Conservation (phyloP, 106 monocot genomes). For the Dendrobium catenatum region DNA sequence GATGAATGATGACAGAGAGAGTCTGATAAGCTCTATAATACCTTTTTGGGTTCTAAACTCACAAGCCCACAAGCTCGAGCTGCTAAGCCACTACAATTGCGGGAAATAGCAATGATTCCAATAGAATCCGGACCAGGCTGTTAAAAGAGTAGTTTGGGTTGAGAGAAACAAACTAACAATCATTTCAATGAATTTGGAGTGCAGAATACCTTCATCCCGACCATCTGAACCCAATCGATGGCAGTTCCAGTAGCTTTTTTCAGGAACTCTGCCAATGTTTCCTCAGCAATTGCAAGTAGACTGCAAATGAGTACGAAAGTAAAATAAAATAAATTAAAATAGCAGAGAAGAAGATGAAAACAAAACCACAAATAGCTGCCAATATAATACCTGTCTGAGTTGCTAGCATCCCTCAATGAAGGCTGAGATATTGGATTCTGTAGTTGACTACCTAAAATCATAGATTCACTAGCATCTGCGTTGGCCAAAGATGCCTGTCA, state of each 20-base stretch:
- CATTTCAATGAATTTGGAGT: background rate
- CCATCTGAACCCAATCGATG: constrained; percentile 84
- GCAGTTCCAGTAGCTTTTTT: constrained; percentile 84
- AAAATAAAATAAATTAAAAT: background rate
- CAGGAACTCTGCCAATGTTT: constrained; percentile 77
- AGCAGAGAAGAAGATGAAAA: background rate
- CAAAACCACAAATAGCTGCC: background rate
- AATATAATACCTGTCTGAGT: constrained; percentile 72
- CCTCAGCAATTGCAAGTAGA: constrained; percentile 82
- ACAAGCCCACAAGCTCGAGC: constrained; percentile 97
- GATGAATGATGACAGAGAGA: background rate
- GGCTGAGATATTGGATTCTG: constrained; percentile 78
- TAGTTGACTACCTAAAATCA: constrained; percentile 80
- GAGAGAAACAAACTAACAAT: background rate
- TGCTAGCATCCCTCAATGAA: constrained; percentile 75
- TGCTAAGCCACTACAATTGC: constrained; percentile 95
- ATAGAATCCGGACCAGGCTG: constrained; percentile 99
- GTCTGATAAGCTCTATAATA: constrained; percentile 10
- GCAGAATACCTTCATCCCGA: constrained; percentile 71
- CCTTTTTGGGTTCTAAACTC: constrained; percentile 98
- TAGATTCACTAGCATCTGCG: constrained; percentile 80
- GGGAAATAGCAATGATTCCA: constrained; percentile 99
- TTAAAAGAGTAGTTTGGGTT: background rate
- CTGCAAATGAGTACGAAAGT: constrained; percentile 12
- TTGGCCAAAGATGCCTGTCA: constrained; percentile 46